Conservation (phyloP, 768 basidiomycete species). For the Rubroboletus pulcherrimus region DNA sequence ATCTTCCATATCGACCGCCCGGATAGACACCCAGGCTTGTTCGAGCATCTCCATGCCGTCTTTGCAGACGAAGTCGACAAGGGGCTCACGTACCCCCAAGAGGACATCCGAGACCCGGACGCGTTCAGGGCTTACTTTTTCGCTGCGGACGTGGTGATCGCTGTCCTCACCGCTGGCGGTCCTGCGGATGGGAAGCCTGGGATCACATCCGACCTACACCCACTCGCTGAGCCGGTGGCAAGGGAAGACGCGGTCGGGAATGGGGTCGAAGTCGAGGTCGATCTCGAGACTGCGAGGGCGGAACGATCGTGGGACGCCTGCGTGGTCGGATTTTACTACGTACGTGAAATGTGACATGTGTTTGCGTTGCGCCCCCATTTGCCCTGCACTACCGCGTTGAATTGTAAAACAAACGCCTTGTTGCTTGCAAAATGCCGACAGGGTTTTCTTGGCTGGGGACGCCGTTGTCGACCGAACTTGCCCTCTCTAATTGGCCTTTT, state of each 20-base stretch:
- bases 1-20: constrained; percentile 34
- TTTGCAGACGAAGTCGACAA: constrained; percentile 75
- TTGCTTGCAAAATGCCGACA: neutral
- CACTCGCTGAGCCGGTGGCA: neutral
- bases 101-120: constrained; percentile 48
- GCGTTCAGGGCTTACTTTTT: constrained; percentile 77
- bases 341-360: constrained; percentile 32
- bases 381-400: no score
- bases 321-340: constrained; percentile 78
- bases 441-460: neutral
- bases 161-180: constrained; percentile 33
- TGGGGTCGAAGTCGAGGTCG: constrained; percentile 11
- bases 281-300: constrained; percentile 43
- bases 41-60: constrained; percentile 54
- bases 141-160: constrained; percentile 71
- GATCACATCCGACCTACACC: neutral
- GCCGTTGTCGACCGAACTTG: neutral
- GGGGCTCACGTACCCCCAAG: constrained; percentile 85
- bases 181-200: neutral
- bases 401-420: neutral
- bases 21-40: constrained; percentile 41
- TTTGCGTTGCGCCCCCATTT: neutral
- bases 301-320: constrained; percentile 63
- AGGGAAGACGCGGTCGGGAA: neutral
- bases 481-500: neutral